phyloP scores from a whole-genome alignment of 768 basidiomycete species.

The Cyathus striatus region DNA sequence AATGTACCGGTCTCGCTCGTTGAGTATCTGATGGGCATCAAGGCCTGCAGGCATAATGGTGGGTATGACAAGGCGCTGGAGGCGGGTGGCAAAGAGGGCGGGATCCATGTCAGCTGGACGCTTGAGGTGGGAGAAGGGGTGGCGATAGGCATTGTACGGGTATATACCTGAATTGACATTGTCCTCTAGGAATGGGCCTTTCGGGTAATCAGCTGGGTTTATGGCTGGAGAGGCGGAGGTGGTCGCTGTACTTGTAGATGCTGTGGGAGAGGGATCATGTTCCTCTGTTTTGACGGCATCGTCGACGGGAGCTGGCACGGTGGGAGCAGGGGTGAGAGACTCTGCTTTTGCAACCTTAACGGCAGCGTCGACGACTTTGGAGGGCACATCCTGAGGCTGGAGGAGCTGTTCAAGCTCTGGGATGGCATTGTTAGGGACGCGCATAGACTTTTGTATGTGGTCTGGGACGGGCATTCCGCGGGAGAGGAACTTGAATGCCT shows the following conservation, averaged over 20 bases:
- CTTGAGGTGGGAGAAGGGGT: conserved; percentile 80
- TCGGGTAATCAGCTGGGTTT: conserved; percentile 58
- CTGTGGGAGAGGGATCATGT: conserved; percentile 27
- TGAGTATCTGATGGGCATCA: conserved; percentile 86
- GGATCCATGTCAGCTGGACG: conserved; percentile 58
- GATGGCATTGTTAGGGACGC: conserved; percentile 54
- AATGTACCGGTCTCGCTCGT: conserved; percentile 88
- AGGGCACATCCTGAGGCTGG: conserved; percentile 51
- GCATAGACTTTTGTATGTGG: conserved; percentile 63
- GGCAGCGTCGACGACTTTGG: conserved; percentile 67
- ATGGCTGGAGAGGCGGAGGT: too few relatives aligned
- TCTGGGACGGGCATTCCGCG: conserved; percentile 67
- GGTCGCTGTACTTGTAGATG: too few relatives aligned
- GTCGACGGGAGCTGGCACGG: conserved; percentile 25
- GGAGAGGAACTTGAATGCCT: conserved; percentile 71
- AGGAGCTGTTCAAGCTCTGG: conserved; percentile 63
- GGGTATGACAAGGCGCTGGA: conserved; percentile 81
- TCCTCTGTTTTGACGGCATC: conserved; percentile 56
- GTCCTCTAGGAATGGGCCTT: conserved; percentile 74
- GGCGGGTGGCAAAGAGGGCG: conserved; percentile 59
- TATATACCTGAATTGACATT: conserved; percentile 78
- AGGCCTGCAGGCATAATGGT: conserved; percentile 88
- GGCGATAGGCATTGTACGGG: conserved; percentile 86
- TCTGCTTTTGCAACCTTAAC: conserved; percentile 67
- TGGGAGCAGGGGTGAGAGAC: conserved; percentile 18